These are phyloP conservation scores for Beauveria varroae DNA, from an alignment of 2,329 filamentous ascomycete species.

Conservation along the genomic window DNA sequence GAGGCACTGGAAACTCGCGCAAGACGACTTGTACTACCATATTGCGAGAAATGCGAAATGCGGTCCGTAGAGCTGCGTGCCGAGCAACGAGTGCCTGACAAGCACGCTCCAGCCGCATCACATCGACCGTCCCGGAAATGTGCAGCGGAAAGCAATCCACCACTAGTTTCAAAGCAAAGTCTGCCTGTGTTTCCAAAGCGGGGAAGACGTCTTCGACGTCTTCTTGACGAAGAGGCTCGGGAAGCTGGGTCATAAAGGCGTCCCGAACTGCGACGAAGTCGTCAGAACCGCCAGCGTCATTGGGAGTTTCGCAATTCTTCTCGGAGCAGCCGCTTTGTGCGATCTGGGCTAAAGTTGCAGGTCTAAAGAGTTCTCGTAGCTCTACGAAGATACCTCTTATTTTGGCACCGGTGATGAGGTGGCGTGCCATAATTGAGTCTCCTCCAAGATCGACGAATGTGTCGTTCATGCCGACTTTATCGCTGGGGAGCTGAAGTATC, in stretches of 20 bases:
- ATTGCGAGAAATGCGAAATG: background rate
- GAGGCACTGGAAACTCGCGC: background rate
- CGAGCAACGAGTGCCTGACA: background rate
- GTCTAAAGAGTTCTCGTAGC: background rate
- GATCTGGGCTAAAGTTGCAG: background rate
- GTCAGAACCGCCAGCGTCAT: background rate
- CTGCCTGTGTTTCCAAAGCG: background rate
- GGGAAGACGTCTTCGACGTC: background rate
- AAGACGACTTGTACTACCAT: background rate
- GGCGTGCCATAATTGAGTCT: background rate
- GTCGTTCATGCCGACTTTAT: background rate
- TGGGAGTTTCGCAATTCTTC: background rate
- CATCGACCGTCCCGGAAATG: background rate
- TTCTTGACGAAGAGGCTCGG: background rate
- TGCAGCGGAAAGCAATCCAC: constrained; percentile 4
- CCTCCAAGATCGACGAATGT: constrained; percentile 2
- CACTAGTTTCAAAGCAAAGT: background rate
- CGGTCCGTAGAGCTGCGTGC: background rate
- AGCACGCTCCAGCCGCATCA: background rate
- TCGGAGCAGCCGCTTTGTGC: background rate
- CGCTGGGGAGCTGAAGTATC: background rate
- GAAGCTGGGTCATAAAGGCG: background rate
- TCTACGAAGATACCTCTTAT: background rate
- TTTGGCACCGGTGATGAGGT: background rate
- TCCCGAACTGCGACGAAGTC: background rate